A percentile compares a stretch with the other conserved stretches of the same genome.
Conservation (phyloP, 805 yeast genomes). For the Maudiozyma turicensis region DNA sequence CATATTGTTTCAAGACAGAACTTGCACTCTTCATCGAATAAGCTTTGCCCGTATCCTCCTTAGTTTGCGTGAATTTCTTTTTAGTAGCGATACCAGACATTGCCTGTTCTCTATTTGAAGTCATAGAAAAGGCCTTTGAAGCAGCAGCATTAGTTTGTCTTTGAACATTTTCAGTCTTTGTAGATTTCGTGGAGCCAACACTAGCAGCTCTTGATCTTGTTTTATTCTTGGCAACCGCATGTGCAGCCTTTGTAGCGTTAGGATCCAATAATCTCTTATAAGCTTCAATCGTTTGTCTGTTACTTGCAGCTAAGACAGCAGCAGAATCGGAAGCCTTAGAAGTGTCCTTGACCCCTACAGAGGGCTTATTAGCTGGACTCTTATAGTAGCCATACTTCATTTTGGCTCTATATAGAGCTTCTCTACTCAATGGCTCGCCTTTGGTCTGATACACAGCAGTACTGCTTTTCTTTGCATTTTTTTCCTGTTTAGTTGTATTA, state of each 20-base stretch:
- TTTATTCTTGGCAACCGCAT: conserved; percentile 8
- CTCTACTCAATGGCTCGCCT: conserved; percentile 61
- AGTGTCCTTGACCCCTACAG: conserved; percentile 55
- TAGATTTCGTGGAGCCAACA: conserved; percentile 4
- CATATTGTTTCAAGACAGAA: conserved; percentile 5
- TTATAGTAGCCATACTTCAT: conserved; percentile 49
- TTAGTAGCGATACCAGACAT: not conserved
- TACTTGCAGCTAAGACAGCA: conserved; percentile 57
- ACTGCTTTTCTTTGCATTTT: not conserved
- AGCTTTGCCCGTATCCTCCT: conserved; percentile 3
- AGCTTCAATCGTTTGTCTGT: conserved; percentile 51
- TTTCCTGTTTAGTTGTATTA: not conserved
- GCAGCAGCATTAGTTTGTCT: conserved; percentile 18
- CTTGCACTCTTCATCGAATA: conserved; percentile 14
- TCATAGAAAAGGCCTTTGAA: conserved; percentile 22
- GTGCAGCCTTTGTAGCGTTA: conserved; percentile 27
- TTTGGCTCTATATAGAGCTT: conserved; percentile 67
- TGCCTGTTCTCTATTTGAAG: conserved; percentile 1
- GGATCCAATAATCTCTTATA: conserved; percentile 42
- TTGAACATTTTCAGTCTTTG: not conserved
- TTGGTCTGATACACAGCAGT: conserved; percentile 51
- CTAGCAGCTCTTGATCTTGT: not conserved
- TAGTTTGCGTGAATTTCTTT: not conserved
- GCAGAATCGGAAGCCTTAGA: conserved; percentile 60
- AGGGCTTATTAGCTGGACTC: conserved; percentile 40